Conservation (phyloP, 176 grass and related monocot genomes). For the Eragrostis nindensis region DNA sequence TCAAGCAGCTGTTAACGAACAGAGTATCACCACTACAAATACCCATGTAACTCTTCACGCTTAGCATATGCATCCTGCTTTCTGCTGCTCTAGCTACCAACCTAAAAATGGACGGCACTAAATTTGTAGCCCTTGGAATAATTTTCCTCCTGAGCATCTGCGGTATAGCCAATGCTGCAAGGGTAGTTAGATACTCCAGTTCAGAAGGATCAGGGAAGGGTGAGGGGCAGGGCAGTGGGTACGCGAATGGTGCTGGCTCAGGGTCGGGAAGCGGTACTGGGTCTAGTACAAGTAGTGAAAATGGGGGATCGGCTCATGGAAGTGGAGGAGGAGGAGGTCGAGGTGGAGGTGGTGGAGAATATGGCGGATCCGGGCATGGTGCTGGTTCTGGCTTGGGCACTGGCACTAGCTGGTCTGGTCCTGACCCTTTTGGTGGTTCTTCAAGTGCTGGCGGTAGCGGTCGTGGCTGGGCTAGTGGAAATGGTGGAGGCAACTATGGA, state of each 20-base stretch:
- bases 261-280: background rate
- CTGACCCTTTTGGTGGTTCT: background rate
- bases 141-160: no score
- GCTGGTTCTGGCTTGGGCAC: background rate
- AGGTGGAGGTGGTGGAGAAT: background rate
- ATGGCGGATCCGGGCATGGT: background rate
- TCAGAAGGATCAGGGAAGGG: background rate
- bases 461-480: background rate
- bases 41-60: background rate
- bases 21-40: background rate
- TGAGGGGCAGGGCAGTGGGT: background rate
- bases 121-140: no score
- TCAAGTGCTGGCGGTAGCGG: background rate
- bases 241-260: background rate
- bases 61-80: background rate
- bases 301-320: no score
- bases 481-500: background rate
- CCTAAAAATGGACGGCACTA: background rate
- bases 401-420: background rate
- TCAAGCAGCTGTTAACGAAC: background rate
- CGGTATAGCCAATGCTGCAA: slow-evolving; percentile 6
- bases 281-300: no score
- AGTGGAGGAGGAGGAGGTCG: background rate
- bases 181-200: slow-evolving; percentile 11
- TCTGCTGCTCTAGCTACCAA: no score